Conservation (phyloP, 441 rosid species). For the Pelargonium citronellum region DNA sequence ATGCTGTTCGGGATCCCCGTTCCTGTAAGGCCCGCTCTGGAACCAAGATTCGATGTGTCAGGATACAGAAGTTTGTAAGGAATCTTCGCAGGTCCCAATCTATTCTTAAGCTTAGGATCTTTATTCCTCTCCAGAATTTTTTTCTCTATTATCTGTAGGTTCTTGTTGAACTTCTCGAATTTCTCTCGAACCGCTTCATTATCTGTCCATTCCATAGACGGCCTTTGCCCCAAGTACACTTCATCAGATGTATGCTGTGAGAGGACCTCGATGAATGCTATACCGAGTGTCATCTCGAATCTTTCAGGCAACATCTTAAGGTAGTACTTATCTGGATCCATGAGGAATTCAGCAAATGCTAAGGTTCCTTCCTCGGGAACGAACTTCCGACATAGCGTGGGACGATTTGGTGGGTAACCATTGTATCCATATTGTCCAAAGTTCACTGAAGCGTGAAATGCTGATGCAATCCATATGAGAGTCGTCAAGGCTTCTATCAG, state of each 20-base stretch:
- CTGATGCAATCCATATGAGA: constrained; percentile 62
- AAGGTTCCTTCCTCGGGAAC: constrained; percentile 50
- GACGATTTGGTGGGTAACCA: constrained; percentile 56
- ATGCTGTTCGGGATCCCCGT: constrained; percentile 58
- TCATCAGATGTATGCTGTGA: constrained; percentile 52
- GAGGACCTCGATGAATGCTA: constrained; percentile 47
- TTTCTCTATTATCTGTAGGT: constrained; percentile 37
- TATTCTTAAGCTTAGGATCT: constrained; percentile 42
- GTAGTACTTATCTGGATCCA: constrained; percentile 52
- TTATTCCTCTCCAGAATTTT: constrained; percentile 38
- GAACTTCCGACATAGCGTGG: constrained; percentile 41
- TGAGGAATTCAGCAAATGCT: constrained; percentile 44
- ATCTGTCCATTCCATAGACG: constrained; percentile 40
- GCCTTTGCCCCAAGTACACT: constrained; percentile 47
- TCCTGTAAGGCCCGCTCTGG: constrained; percentile 31
- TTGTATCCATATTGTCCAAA: constrained; percentile 58
- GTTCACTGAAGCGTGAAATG: constrained; percentile 55
- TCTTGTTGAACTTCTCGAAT: constrained; percentile 35
- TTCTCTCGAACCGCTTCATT: constrained; percentile 33
- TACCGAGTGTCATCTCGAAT: constrained; percentile 38
- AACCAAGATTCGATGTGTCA: constrained; percentile 24
- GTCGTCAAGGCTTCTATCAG: constrained; percentile 45
- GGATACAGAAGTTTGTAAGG: constrained; percentile 50
- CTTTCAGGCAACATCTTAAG: constrained; percentile 53
- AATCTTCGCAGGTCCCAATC: constrained; percentile 46